Percentiles rank a stretch among this genome's conserved stretches.
Evolutionary conservation across 805 yeast species (phyloP).

Genomic region (Lipomyces japonicus): DNA sequence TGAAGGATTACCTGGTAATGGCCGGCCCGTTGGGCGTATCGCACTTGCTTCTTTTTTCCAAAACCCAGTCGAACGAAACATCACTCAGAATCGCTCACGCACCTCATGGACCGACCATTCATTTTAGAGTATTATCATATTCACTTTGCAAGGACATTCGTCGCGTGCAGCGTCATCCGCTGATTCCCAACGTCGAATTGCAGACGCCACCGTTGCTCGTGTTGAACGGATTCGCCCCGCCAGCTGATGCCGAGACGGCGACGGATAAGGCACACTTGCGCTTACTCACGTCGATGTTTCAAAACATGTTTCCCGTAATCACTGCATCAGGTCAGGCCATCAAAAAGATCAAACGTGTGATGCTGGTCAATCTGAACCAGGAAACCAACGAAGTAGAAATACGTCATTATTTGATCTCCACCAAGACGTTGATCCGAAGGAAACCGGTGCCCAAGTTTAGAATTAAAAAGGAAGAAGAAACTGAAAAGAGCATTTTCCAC

Average conservation of each 20-base stretch:
- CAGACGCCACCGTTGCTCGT: conserved; percentile 84
- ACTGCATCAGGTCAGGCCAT: conserved; percentile 79
- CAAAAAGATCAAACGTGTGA: conserved; percentile 71
- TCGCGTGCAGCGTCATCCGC: conserved; percentile 68
- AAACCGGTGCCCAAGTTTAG: conserved; percentile 3
- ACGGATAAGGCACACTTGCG: conserved; percentile 55
- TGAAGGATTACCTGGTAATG: conserved; percentile 96
- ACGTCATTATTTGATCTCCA: conserved; percentile 85
- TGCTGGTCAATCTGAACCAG: conserved; percentile 71
- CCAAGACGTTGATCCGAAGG: conserved; percentile 47
- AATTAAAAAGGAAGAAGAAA: conserved; percentile 14
- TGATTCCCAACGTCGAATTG: conserved; percentile 59
- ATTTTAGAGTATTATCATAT: conserved; percentile 72
- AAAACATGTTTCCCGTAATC: conserved; percentile 92
- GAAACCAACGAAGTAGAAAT: conserved; percentile 72
- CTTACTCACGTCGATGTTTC: conserved; percentile 81
- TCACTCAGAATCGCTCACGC: conserved; percentile 78
- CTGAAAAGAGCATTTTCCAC: conserved; percentile 2
- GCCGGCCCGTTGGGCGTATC: conserved; percentile 94
- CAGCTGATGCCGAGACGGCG: conserved; percentile 51
- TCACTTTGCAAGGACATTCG: conserved; percentile 79
- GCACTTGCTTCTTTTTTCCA: conserved; percentile 82
- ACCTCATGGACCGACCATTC: conserved; percentile 92
- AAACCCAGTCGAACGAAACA: conserved; percentile 70
- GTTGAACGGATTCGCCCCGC: conserved; percentile 78